Percentiles rank a stretch among this genome's conserved stretches.
phyloP scores from a whole-genome alignment of 371 early-diverging fungal species.

The Mortierella sp. region DNA sequence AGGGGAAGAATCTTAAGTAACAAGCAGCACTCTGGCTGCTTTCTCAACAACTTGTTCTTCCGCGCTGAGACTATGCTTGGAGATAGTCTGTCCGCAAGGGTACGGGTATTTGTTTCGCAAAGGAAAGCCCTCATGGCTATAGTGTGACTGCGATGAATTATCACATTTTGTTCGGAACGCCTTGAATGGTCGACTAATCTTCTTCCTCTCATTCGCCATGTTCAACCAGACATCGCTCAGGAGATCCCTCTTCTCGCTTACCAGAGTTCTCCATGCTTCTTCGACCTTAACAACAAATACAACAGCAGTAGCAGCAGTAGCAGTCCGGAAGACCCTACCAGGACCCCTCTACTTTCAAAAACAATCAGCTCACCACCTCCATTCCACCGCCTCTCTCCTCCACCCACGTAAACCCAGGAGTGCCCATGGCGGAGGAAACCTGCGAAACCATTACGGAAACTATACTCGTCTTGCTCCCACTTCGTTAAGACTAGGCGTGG shows the following conservation, averaged over 20 bases:
- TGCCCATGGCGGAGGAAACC: constrained; percentile 31
- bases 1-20: too few species aligned
- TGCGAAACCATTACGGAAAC: constrained; percentile 36
- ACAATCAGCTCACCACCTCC: constrained; percentile 17
- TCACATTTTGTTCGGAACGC: background rate
- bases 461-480: constrained; percentile 42
- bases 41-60: too few species aligned
- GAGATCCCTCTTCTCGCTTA: constrained; percentile 6
- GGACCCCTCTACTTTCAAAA: background rate
- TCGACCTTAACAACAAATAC: background rate
- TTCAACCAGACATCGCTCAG: constrained; percentile 11
- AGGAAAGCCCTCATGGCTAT: too few species aligned
- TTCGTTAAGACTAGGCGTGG: constrained; percentile 41
- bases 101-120: too few species aligned
- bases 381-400: constrained; percentile 3
- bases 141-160: background rate
- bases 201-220: background rate
- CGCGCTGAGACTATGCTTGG: too few species aligned
- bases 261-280: background rate
- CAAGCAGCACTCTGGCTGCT: too few species aligned
- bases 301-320: background rate
- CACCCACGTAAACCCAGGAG: constrained; percentile 37
- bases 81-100: too few species aligned
- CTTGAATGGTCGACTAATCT: too few species aligned
- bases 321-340: background rate